These are phyloP conservation scores for Ichthyophthirius multifiliis DNA, from an alignment of 169 alveolate species.

Conservation along the genomic window DNA sequence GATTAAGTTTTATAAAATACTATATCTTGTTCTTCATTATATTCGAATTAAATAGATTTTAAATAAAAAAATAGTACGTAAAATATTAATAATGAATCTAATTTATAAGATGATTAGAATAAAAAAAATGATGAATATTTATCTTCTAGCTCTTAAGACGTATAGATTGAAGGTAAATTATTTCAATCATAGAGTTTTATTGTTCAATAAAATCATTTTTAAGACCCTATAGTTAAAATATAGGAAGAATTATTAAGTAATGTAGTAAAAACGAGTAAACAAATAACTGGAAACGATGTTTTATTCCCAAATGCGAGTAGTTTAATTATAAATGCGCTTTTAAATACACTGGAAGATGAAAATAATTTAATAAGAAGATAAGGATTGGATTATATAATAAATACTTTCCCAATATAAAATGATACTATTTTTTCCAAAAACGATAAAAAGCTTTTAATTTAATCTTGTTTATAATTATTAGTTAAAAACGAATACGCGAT, in stretches of 20 bases:
- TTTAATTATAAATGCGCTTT: not conserved
- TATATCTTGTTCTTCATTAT: no score
- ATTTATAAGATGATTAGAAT: not conserved
- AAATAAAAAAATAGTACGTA: not conserved
- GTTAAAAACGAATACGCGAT: not conserved
- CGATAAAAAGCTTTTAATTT: not conserved
- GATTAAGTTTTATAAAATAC: not conserved
- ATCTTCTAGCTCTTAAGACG: no score
- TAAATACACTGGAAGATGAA: not conserved
- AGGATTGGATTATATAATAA: not conserved
- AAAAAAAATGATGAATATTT: no score
- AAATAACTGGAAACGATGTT: not conserved
- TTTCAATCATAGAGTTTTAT: not conserved
- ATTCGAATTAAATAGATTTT: not conserved
- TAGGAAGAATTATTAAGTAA: not conserved
- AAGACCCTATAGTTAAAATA: not conserved
- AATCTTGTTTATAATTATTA: not conserved
- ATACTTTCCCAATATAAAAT: not conserved
- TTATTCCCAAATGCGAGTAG: not conserved
- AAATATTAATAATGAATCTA: no score
- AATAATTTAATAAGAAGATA: not conserved
- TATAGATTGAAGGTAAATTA: not conserved
- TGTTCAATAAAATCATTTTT: not conserved
- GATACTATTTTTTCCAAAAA: not conserved
- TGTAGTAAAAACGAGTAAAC: not conserved